Evolutionary conservation across 176 grass and related monocot genomes (phyloP).

Genomic region (Tuctoria greenei): DNA sequence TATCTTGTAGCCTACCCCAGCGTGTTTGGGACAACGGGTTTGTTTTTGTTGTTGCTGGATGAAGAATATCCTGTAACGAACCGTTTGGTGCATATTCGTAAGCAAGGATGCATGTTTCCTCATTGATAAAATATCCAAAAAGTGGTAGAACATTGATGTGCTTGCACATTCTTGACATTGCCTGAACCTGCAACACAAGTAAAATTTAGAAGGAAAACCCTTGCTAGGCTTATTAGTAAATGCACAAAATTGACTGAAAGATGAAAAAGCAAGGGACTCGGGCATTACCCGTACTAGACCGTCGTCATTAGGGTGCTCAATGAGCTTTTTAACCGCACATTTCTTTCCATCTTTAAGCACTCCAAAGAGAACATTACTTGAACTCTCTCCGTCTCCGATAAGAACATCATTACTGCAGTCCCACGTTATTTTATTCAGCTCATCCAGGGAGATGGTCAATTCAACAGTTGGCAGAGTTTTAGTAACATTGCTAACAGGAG

Average conservation of each 20-base stretch:
- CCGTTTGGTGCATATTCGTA: constrained; percentile 78
- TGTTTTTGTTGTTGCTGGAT: constrained; percentile 10
- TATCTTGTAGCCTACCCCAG: not conserved
- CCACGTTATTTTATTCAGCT: constrained; percentile 43
- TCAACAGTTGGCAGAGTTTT: constrained; percentile 25
- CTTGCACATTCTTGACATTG: constrained; percentile 31
- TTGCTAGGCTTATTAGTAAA: not conserved
- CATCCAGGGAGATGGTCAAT: constrained; percentile 35
- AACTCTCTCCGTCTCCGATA: constrained; percentile 39
- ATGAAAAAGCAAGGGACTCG: not conserved
- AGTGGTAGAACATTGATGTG: constrained; percentile 51
- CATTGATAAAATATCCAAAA: constrained; percentile 48
- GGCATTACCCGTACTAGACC: constrained; percentile 38
- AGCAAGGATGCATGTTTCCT: constrained; percentile 42
- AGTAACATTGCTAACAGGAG: not conserved
- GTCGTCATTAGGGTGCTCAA: constrained; percentile 25
- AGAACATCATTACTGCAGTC: constrained; percentile 45
- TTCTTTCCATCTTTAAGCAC: constrained; percentile 32
- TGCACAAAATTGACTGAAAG: not conserved
- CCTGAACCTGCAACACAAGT: constrained; percentile 27
- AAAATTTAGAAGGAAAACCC: not conserved
- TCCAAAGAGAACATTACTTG: constrained; percentile 32
- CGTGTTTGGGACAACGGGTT: not conserved
- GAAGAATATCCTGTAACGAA: constrained; percentile 77
- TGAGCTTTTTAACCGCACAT: constrained; percentile 45